A percentile compares a stretch with the other conserved stretches of the same genome.
Conservation (phyloP, 148 eudicot genomes). For the Diospyros kaki region DNA sequence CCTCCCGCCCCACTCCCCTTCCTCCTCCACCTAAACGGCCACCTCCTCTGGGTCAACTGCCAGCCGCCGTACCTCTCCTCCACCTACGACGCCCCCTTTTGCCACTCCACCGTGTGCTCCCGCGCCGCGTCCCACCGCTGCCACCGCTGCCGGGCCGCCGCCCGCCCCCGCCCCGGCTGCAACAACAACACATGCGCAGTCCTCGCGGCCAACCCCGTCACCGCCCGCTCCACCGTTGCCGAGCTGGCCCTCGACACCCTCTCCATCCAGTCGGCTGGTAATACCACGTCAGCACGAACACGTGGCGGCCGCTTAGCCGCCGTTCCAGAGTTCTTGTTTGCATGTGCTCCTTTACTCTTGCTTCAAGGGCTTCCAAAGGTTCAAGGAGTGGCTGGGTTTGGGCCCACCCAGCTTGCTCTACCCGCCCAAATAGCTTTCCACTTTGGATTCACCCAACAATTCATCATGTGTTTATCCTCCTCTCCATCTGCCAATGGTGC, state of each 20-base stretch:
- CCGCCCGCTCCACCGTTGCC: no score
- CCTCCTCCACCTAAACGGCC: conserved; percentile 13
- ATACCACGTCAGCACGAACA: not conserved
- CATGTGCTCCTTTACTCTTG: not conserved
- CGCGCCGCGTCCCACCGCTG: not conserved
- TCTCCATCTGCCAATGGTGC: not conserved
- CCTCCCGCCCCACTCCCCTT: conserved; percentile 10
- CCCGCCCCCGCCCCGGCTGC: not conserved
- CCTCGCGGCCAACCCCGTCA: no score
- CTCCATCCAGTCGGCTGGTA: no score
- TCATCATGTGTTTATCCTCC: conserved; percentile 16
- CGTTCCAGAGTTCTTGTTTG: conserved; percentile 10
- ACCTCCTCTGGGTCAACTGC: conserved; percentile 15
- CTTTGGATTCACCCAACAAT: conserved; percentile 6
- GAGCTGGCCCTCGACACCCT: no score
- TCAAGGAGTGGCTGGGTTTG: conserved; percentile 11
- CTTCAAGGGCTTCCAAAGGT: conserved; percentile 2
- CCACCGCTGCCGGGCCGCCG: not conserved
- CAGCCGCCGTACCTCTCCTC: conserved; percentile 10
- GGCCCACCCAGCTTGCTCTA: conserved; percentile 3
- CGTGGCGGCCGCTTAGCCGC: conserved; percentile 1
- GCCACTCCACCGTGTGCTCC: conserved; percentile 16
- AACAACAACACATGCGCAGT: conserved; percentile 7
- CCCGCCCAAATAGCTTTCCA: not conserved
- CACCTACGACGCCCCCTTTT: not conserved